A percentile compares a stretch with the other conserved stretches of the same genome.
Evolutionary conservation across 306 rosid genomes (phyloP).

Genomic region (Prosopis cineraria): DNA sequence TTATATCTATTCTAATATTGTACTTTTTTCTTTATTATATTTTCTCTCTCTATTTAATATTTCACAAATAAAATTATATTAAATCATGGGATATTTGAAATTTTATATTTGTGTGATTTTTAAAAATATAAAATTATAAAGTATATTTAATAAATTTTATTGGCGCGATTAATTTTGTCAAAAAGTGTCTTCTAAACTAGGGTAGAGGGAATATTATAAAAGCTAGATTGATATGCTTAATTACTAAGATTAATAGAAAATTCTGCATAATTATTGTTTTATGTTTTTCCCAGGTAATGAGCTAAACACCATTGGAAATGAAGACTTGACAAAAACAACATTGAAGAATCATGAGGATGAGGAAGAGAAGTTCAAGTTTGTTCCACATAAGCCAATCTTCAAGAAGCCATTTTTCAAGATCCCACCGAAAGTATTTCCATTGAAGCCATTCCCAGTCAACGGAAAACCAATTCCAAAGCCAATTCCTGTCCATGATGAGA

Average conservation of each 20-base stretch:
- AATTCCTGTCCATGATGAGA: not conserved
- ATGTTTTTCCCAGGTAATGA: not conserved
- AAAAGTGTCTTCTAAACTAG: no score
- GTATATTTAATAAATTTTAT: no score
- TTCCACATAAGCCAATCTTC: not conserved
- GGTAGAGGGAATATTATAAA: no score
- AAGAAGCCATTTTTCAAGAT: not conserved
- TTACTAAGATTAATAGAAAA: not conserved
- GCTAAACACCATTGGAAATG: not conserved
- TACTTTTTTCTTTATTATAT: no score
- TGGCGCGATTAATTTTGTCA: no score
- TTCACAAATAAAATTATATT: no score
- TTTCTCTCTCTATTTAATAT: no score
- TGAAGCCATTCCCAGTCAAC: not conserved
- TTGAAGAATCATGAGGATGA: not conserved
- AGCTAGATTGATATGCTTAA: not conserved
- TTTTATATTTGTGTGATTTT: no score
- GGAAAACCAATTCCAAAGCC: not conserved
- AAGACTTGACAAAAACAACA: not conserved
- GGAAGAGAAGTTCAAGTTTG: not conserved
- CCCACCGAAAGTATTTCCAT: not conserved
- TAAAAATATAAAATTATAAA: no score
- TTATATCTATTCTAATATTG: no score
- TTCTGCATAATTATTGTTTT: not conserved
- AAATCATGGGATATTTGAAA: no score